Conservation (phyloP, 345 rosid genomes). For the Laguncularia racemosa region DNA sequence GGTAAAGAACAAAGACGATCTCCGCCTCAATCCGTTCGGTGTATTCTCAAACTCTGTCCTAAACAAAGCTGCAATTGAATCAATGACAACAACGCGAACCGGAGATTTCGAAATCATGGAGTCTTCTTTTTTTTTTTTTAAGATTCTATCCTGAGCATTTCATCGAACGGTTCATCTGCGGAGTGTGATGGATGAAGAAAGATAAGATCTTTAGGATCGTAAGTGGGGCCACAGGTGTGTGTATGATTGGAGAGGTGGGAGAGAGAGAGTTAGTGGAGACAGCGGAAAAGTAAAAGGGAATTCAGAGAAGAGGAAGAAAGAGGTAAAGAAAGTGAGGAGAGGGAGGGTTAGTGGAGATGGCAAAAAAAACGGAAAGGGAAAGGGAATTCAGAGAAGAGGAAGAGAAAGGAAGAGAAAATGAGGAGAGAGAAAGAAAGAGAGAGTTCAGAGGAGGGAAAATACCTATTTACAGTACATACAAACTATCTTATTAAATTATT, state of each 20-base stretch:
- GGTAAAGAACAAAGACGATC: too few relatives aligned
- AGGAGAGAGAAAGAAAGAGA: constrained; percentile 53
- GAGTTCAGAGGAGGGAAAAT: constrained; percentile 62
- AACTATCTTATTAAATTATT: too few relatives aligned
- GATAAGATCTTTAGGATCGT: constrained; percentile 46
- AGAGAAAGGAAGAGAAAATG: constrained; percentile 65
- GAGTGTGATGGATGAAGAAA: constrained; percentile 50
- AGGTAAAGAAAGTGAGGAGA: too few relatives aligned
- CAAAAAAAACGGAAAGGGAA: constrained; percentile 74
- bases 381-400: constrained; percentile 69
- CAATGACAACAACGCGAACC: constrained; percentile 64
- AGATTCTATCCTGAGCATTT: constrained; percentile 51
- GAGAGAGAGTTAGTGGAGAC: too few relatives aligned
- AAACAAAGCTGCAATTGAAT: constrained; percentile 78
- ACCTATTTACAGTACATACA: too few relatives aligned
- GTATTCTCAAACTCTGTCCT: constrained; percentile 83
- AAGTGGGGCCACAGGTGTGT: constrained; percentile 10
- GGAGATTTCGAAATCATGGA: constrained; percentile 35
- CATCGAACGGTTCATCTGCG: constrained; percentile 65
- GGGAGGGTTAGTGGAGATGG: constrained; percentile 71
- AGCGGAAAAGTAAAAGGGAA: too few relatives aligned
- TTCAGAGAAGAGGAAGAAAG: too few relatives aligned
- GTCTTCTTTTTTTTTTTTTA: constrained; percentile 29
- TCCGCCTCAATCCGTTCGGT: constrained; percentile 47
- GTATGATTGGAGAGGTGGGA: constrained; percentile 30